Evolutionary conservation across 768 basidiomycete species (phyloP).

Genomic region (Lentinus tigrinus): DNA sequence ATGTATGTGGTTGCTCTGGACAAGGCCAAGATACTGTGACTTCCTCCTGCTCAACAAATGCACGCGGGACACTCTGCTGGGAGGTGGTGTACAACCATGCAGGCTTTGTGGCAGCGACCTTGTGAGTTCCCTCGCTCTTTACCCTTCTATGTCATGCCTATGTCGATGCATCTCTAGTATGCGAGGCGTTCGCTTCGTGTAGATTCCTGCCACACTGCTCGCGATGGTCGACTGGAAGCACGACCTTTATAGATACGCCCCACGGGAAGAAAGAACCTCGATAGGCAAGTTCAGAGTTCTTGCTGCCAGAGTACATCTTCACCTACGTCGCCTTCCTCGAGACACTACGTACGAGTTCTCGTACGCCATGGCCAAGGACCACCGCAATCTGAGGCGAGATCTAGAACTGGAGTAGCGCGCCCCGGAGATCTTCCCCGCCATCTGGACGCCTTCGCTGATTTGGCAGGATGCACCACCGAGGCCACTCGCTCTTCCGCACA

Average conservation of each 20-base stretch:
- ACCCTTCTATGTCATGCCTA: too few species aligned
- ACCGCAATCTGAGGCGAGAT: constrained; percentile 98
- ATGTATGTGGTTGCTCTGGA: constrained; percentile 81
- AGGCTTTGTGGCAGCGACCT: constrained; percentile 96
- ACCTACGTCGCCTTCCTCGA: constrained; percentile 96
- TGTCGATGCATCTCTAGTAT: constrained; percentile 54
- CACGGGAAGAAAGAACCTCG: constrained; percentile 99
- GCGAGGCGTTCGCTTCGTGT: constrained; percentile 93
- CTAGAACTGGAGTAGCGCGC: constrained; percentile 88
- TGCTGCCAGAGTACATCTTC: constrained; percentile 97
- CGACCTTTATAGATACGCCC: constrained; percentile 98
- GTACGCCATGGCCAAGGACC: constrained; percentile 99
- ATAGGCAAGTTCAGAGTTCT: constrained; percentile 98
- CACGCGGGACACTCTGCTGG: constrained; percentile 91
- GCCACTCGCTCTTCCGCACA: constrained; percentile 73
- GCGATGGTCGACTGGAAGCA: constrained; percentile 99
- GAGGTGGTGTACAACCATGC: constrained; percentile 97
- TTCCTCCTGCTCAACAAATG: constrained; percentile 85
- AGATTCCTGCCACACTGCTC: constrained; percentile 94
- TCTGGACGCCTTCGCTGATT: constrained; percentile 67
- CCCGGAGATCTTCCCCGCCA: constrained; percentile 82
- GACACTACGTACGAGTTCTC: constrained; percentile 90
- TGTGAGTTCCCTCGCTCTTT: constrained; percentile 53
- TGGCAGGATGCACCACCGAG: constrained; percentile 53
- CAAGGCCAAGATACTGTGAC: constrained; percentile 93